These are phyloP conservation scores for Diaporthe sp. DNA, from an alignment of 2,329 filamentous ascomycete species.

Conservation along the genomic window DNA sequence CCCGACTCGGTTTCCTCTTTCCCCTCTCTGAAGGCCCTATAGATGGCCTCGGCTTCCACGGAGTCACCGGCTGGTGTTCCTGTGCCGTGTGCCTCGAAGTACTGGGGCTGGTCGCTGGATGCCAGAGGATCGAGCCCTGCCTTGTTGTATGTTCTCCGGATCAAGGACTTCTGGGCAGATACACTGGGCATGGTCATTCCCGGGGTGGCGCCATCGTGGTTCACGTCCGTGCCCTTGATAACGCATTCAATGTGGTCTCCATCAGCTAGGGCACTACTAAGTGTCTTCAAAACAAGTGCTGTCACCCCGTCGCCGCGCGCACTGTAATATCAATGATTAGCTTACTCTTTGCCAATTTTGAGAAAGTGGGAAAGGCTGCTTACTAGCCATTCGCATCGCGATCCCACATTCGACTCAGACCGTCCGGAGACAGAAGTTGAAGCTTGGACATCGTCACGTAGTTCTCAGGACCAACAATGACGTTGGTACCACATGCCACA, in stretches of 20 bases:
- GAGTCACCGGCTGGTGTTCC: slow-evolving; percentile 42
- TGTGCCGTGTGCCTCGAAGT: slow-evolving; percentile 56
- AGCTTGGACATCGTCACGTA: slow-evolving; percentile 52
- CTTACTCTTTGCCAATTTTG: too few species aligned
- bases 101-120: slow-evolving; percentile 49
- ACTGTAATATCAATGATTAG: slow-evolving; percentile 39
- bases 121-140: slow-evolving; percentile 51
- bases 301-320: slow-evolving; percentile 64
- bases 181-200: slow-evolving; percentile 64
- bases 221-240: slow-evolving; percentile 56
- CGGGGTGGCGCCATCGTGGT: slow-evolving; percentile 58
- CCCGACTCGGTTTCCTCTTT: background rate
- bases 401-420: slow-evolving; percentile 59
- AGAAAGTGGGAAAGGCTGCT: background rate
- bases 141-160: slow-evolving; percentile 52
- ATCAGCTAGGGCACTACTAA: slow-evolving; percentile 59
- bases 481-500: slow-evolving; percentile 50
- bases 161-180: slow-evolving; percentile 54
- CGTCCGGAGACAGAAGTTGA: slow-evolving; percentile 53
- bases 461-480: slow-evolving; percentile 48
- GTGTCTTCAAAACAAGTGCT: slow-evolving; percentile 59
- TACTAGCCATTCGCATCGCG: slow-evolving; percentile 60
- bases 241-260: slow-evolving; percentile 55
- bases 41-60: slow-evolving; percentile 51
- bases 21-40: slow-evolving; percentile 45